Conservation (phyloP, 2,329 filamentous ascomycete genomes). For the Colletotrichum sp. region DNA sequence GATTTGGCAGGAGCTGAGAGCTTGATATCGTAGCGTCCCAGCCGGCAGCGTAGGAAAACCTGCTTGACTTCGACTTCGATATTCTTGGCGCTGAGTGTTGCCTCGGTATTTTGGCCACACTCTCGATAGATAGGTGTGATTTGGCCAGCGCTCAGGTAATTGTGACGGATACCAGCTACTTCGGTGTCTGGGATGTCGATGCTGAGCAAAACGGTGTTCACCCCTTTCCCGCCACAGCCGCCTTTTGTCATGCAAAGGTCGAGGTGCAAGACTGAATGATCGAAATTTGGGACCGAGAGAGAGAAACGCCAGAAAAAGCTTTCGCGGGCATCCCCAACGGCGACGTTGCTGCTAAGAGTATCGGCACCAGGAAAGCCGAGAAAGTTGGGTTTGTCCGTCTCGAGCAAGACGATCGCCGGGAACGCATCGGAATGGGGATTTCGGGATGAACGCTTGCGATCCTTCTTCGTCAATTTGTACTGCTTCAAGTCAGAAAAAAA, state of each 20-base stretch:
- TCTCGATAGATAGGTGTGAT: not conserved
- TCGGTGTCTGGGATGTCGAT: not conserved
- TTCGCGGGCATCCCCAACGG: not conserved
- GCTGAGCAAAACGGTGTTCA: not conserved
- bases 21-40: not conserved
- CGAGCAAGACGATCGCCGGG: not conserved
- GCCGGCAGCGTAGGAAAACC: not conserved
- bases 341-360: not conserved
- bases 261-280: not conserved
- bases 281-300: not conserved
- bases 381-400: not conserved
- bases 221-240: not conserved
- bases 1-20: not conserved
- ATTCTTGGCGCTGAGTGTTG: not conserved
- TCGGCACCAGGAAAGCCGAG: not conserved
- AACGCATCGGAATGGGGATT: not conserved
- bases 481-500: not conserved
- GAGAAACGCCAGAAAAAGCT: not conserved
- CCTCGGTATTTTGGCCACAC: not conserved
- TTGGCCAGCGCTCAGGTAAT: not conserved
- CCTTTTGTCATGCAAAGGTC: not conserved
- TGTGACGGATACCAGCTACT: not conserved
- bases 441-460: not conserved
- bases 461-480: not conserved
- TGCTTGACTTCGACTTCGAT: not conserved